Evolutionary conservation across 2,329 filamentous ascomycete species (phyloP).

Genomic region (Dendrostoma leiphaemia): DNA sequence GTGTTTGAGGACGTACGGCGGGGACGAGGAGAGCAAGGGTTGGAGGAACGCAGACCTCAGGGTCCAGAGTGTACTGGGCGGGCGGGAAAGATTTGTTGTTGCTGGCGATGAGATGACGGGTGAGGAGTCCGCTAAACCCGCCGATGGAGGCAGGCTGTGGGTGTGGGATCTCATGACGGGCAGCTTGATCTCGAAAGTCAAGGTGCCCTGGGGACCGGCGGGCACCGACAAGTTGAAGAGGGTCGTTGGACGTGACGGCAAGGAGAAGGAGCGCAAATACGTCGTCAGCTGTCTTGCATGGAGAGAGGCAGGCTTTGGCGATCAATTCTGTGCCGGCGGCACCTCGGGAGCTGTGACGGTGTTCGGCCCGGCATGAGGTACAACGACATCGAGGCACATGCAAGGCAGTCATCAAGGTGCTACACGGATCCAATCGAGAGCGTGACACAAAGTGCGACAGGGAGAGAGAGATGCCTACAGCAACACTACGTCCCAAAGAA

Average conservation of each 20-base stretch:
- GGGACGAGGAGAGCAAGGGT: slow-evolving; percentile 31
- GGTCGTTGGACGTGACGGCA: slow-evolving; percentile 57
- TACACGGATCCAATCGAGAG: too few relatives aligned
- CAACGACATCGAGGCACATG: neutral
- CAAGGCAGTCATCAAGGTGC: neutral
- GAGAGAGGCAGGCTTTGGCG: slow-evolving; percentile 60
- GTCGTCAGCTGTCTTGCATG: slow-evolving; percentile 62
- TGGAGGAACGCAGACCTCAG: slow-evolving; percentile 68
- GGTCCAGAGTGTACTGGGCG: slow-evolving; percentile 73
- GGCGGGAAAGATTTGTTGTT: slow-evolving; percentile 73
- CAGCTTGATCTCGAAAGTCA: slow-evolving; percentile 61
- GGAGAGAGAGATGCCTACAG: too few relatives aligned
- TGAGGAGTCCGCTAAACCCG: slow-evolving; percentile 26
- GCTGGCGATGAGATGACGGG: slow-evolving; percentile 70
- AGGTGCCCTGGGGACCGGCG: slow-evolving; percentile 55
- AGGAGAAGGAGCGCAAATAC: slow-evolving; percentile 57
- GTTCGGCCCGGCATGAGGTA: slow-evolving; percentile 40
- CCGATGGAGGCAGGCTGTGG: slow-evolving; percentile 57
- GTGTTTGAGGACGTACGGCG: slow-evolving; percentile 69
- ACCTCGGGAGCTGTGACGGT: slow-evolving; percentile 65
- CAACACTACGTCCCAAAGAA: too few relatives aligned
- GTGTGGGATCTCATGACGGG: slow-evolving; percentile 85
- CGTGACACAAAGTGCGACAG: too few relatives aligned
- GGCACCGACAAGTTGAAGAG: slow-evolving; percentile 48
- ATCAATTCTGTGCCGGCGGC: slow-evolving; percentile 65